Conservation (phyloP, 805 yeast species). For the Ogataea populi-albae region DNA sequence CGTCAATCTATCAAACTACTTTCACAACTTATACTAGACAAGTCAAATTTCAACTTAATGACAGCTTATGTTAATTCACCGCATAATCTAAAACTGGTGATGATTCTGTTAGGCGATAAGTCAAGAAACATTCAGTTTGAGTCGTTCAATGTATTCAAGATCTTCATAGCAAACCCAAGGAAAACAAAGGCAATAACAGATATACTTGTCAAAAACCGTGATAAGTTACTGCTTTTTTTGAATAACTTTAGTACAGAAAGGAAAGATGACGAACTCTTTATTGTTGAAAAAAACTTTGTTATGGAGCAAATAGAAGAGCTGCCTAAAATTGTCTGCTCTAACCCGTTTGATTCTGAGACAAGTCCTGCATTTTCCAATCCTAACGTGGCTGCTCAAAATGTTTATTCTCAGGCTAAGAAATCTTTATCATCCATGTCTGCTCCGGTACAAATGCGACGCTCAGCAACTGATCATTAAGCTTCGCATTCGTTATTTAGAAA, state of each 20-base stretch:
- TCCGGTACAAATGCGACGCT: constrained; percentile 2
- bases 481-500: too few species aligned
- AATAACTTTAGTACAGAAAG: constrained; percentile 59
- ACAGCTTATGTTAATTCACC: constrained; percentile 74
- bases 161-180: constrained; percentile 94
- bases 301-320: constrained; percentile 67
- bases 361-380: constrained; percentile 9
- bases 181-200: constrained; percentile 78
- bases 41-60: constrained; percentile 71
- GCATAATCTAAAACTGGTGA: constrained; percentile 78
- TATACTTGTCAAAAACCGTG: constrained; percentile 79
- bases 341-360: constrained; percentile 7
- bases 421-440: constrained; percentile 10
- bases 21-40: constrained; percentile 65
- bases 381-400: constrained; percentile 19
- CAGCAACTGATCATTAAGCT: constrained; percentile 3
- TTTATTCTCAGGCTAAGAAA: constrained; percentile 18
- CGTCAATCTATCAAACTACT: constrained; percentile 83
- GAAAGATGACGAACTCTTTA: constrained; percentile 62
- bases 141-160: constrained; percentile 90
- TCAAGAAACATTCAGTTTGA: constrained; percentile 87
- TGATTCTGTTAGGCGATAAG: constrained; percentile 84
- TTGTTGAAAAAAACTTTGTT: constrained; percentile 79
- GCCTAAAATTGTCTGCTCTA: constrained; percentile 50
- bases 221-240: constrained; percentile 68